Evolutionary conservation across 2,329 filamentous ascomycete species (phyloP).

Genomic region (Clonostachys sp.): DNA sequence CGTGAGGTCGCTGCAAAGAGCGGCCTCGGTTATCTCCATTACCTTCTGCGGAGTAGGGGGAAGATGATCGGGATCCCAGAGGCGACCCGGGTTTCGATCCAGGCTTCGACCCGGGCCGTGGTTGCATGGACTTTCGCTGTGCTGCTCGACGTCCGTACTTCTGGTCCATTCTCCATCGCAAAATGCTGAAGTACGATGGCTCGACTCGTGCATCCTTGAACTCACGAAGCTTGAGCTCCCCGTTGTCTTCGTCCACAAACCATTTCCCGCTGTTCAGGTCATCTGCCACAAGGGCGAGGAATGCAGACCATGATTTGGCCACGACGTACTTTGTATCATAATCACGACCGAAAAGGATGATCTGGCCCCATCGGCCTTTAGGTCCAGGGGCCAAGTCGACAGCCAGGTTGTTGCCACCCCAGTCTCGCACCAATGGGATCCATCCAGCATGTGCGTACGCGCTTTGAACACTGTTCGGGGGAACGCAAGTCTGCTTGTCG

Average conservation of each 20-base stretch:
- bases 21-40: constrained; percentile 61
- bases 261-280: constrained; percentile 88
- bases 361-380: constrained; percentile 87
- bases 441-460: constrained; percentile 90
- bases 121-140: constrained; percentile 49
- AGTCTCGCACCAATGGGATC: constrained; percentile 95
- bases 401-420: constrained; percentile 97
- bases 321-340: constrained; percentile 99
- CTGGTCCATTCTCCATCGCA: constrained; percentile 93
- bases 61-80: constrained; percentile 42
- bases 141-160: constrained; percentile 72
- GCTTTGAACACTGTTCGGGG: constrained; percentile 81
- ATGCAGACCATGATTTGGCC: constrained; percentile 83
- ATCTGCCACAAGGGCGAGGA: constrained; percentile 83
- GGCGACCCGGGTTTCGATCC: constrained; percentile 33
- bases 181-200: constrained; percentile 88
- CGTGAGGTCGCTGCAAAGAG: constrained; percentile 65
- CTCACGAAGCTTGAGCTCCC: constrained; percentile 86
- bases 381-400: constrained; percentile 90
- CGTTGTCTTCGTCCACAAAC: constrained; percentile 86
- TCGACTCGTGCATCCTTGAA: constrained; percentile 89
- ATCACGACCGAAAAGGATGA: constrained; percentile 94
- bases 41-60: constrained; percentile 59
- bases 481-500: constrained; percentile 81
- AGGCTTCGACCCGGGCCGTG: constrained; percentile 11